Conservation (phyloP, 164 flowering plant genomes). For the Santalum album region DNA sequence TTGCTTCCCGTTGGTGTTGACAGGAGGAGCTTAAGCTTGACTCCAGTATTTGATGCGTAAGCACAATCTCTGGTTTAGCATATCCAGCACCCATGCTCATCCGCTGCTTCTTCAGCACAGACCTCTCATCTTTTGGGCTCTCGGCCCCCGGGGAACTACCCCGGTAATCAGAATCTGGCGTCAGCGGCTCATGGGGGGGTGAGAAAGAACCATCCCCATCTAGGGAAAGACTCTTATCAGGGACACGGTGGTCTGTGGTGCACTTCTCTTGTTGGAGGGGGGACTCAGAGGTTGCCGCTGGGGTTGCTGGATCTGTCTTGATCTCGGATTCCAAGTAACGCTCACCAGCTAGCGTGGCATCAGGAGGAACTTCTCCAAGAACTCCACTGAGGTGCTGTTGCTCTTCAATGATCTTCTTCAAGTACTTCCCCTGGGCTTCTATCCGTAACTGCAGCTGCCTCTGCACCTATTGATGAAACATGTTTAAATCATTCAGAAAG, state of each 20-base stretch:
- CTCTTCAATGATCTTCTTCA: conserved; percentile 91
- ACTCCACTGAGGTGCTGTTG: conserved; percentile 78
- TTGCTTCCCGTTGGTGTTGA: neutral
- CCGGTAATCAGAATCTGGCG: conserved; percentile 76
- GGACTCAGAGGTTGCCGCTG: conserved; percentile 64
- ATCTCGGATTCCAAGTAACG: conserved; percentile 38
- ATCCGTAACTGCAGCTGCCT: conserved; percentile 88
- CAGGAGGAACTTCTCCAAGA: conserved; percentile 41
- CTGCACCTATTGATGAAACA: conserved; percentile 50
- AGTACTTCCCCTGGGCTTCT: conserved; percentile 94
- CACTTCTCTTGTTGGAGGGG: conserved; percentile 42
- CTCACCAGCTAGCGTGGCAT: conserved; percentile 33
- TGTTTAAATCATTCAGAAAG: no score
- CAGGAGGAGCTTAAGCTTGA: conserved; percentile 33
- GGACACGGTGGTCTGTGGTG: conserved; percentile 27
- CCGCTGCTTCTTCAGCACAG: conserved; percentile 40
- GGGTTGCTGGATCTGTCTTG: conserved; percentile 71
- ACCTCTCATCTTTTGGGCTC: conserved; percentile 38
- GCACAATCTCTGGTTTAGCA: conserved; percentile 33
- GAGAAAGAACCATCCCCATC: conserved; percentile 78
- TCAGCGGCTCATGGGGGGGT: conserved; percentile 71
- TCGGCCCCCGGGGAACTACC: conserved; percentile 24
- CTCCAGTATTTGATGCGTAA: conserved; percentile 62
- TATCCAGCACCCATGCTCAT: conserved; percentile 17
- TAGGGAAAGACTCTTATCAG: conserved; percentile 40